These are phyloP conservation scores for Entophlyctis helioformis DNA, from an alignment of 192 early-diverging fungal genomes.

Conservation along the genomic window DNA sequence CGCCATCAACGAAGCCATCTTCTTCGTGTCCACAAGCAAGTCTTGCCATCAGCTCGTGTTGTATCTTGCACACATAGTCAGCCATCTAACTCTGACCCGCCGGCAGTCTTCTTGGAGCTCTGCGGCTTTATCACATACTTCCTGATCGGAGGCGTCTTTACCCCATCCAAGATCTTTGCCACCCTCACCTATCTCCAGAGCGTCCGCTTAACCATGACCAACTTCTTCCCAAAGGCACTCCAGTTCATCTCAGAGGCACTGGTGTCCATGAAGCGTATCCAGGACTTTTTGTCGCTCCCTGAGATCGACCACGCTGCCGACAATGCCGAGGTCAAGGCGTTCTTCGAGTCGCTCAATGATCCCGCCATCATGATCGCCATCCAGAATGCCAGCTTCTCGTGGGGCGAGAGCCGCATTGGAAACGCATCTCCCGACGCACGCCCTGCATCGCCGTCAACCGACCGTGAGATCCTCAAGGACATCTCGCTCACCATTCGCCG, in stretches of 20 bases:
- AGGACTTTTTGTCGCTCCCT: conserved; percentile 25
- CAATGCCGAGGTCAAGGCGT: neutral
- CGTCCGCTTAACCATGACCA: conserved; percentile 28
- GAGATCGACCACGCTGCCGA: conserved; percentile 8
- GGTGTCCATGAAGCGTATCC: conserved; percentile 25
- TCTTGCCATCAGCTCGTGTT: too few species aligned
- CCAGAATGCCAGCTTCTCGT: conserved; percentile 19
- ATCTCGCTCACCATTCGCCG: conserved; percentile 13
- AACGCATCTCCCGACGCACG: too few species aligned
- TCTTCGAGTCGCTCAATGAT: conserved; percentile 2
- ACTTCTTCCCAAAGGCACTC: conserved; percentile 35
- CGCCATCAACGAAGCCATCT: conserved; percentile 36
- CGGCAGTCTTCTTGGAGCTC: neutral
- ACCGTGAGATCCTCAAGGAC: conserved; percentile 13
- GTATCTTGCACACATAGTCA: too few species aligned
- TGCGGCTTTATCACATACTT: neutral
- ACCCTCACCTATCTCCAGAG: conserved; percentile 19
- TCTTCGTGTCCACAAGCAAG: too few species aligned
- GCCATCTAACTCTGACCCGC: too few species aligned
- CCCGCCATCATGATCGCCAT: conserved; percentile 11
- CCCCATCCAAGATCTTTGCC: conserved; percentile 16
- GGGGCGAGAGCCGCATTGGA: too few species aligned
- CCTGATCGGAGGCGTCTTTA: neutral
- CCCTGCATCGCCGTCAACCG: neutral
- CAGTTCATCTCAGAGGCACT: conserved; percentile 23